Conservation (phyloP, 352 stramenopile species). For the Phytophthora cactorum region DNA sequence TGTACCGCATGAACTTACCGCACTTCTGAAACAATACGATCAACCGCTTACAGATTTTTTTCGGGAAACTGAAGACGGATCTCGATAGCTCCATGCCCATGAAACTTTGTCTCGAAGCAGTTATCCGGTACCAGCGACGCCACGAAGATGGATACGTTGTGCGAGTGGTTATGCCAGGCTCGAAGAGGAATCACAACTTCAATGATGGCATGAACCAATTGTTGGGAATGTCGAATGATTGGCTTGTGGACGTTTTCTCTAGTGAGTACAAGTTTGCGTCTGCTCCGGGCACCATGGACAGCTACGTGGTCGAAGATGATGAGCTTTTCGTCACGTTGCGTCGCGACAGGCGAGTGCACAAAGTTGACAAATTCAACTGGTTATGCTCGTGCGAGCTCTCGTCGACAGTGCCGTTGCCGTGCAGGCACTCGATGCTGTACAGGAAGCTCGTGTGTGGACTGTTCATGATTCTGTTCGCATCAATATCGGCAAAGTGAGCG, state of each 20-base stretch:
- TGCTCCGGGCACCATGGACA: background rate
- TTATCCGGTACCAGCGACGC: background rate
- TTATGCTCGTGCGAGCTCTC: background rate
- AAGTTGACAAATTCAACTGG: background rate
- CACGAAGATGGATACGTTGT: background rate
- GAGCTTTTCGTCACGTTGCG: background rate
- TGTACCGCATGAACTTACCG: background rate
- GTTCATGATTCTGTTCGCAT: background rate
- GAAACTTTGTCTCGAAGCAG: background rate
- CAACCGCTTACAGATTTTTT: background rate
- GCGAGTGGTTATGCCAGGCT: background rate
- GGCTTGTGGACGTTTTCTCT: background rate
- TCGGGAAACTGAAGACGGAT: background rate
- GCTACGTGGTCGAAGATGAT: background rate
- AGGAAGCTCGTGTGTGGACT: background rate
- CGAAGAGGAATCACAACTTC: background rate
- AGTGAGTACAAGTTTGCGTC: background rate
- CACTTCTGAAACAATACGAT: constrained; percentile 1
- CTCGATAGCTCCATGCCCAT: background rate
- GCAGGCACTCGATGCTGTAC: background rate
- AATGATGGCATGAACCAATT: background rate
- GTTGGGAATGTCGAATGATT: background rate
- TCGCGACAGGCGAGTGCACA: background rate
- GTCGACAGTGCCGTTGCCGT: background rate
- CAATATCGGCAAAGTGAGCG: background rate